phyloP scores from a whole-genome alignment of 2,329 filamentous ascomycete species.

The Pestalotiopsis sp. region DNA sequence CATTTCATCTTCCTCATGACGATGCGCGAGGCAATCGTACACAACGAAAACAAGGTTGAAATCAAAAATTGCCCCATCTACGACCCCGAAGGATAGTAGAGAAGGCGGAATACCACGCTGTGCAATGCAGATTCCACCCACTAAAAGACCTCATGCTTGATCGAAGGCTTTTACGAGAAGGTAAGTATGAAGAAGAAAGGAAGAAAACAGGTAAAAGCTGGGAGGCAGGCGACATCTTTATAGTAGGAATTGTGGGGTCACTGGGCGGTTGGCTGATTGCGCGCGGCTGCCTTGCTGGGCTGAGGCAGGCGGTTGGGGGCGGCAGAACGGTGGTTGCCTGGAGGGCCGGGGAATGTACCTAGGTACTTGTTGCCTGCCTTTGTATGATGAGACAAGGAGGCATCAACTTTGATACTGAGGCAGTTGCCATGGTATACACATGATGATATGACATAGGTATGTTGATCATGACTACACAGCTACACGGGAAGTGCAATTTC shows the following conservation, averaged over 20 bases:
- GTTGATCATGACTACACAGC: no score
- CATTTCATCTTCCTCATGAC: conserved; percentile 13
- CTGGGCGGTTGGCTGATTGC: background rate
- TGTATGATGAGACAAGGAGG: background rate
- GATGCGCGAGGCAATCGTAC: conserved; percentile 11
- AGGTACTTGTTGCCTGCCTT: background rate
- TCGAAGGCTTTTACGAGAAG: conserved; percentile 19
- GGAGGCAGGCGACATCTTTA: background rate
- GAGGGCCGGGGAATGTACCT: background rate
- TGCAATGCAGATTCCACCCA: conserved; percentile 48
- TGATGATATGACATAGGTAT: no score
- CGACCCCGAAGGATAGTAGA: conserved; percentile 50
- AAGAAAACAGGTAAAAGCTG: background rate
- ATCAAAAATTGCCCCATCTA: conserved; percentile 48
- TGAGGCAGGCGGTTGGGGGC: background rate
- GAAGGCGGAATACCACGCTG: conserved; percentile 44
- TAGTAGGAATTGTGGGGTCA: background rate
- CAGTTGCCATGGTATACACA: no score
- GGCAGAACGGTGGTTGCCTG: background rate
- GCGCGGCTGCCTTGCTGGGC: background rate
- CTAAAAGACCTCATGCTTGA: conserved; percentile 41
- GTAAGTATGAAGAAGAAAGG: conserved; percentile 1
- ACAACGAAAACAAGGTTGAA: conserved; percentile 18
- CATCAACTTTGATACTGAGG: background rate
- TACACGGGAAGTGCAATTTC: no score